phyloP scores from a whole-genome alignment of 148 eudicot genomes.

The Heliamphora exappendiculata region DNA sequence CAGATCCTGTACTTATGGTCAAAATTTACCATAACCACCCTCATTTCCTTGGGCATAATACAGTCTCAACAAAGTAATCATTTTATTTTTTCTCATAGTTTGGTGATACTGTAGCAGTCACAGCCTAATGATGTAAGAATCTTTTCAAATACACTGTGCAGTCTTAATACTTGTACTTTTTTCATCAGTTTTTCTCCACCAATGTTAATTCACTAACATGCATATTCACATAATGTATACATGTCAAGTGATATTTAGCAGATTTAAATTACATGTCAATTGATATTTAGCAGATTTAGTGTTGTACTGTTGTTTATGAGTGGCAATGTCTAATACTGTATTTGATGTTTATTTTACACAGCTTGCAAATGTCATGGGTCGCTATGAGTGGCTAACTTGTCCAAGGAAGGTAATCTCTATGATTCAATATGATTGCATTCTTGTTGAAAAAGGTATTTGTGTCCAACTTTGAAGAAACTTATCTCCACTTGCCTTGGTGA shows the following conservation, averaged over 20 bases:
- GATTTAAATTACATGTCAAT: no score
- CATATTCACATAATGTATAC: not conserved
- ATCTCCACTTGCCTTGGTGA: not conserved
- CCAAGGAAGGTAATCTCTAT: constrained; percentile 65
- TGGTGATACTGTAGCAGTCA: not conserved
- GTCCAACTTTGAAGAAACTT: not conserved
- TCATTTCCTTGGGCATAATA: no score
- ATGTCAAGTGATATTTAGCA: not conserved
- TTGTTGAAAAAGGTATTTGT: not conserved
- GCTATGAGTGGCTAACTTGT: constrained; percentile 83
- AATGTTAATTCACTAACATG: not conserved
- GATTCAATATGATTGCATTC: not conserved
- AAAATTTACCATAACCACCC: constrained; percentile 1
- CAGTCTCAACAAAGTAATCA: no score
- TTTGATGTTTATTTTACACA: constrained; percentile 26
- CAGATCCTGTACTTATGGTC: not conserved
- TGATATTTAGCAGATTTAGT: not conserved
- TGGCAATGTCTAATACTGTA: not conserved
- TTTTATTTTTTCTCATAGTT: no score
- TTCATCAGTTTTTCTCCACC: not conserved
- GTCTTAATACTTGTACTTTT: not conserved
- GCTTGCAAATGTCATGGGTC: constrained; percentile 92
- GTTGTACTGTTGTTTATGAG: not conserved
- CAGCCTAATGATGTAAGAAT: not conserved
- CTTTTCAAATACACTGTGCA: not conserved